Evolutionary conservation across 768 basidiomycete genomes (phyloP).

Genomic region (Dentipellis fragilis): DNA sequence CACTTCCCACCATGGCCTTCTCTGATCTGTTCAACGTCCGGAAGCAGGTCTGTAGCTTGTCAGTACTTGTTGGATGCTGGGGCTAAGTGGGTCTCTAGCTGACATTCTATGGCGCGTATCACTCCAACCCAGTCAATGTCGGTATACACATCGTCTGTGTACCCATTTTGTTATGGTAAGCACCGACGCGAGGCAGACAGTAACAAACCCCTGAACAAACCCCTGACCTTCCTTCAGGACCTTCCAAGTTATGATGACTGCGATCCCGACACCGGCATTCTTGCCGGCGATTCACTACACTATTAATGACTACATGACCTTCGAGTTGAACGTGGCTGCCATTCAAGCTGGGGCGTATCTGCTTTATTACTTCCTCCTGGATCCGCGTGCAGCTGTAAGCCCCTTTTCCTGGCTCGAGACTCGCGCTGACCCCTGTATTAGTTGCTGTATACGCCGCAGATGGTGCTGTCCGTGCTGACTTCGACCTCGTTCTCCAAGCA

Average conservation of each 20-base stretch:
- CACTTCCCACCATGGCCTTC: slow-evolving; percentile 20
- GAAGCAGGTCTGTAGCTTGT: slow-evolving; percentile 42
- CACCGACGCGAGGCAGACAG: neutral
- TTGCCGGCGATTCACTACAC: slow-evolving; percentile 42
- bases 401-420: neutral
- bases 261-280: slow-evolving; percentile 19
- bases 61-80: slow-evolving; percentile 2
- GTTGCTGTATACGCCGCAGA: slow-evolving; percentile 75
- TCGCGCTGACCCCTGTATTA: slow-evolving; percentile 21
- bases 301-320: slow-evolving; percentile 52
- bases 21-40: slow-evolving; percentile 50
- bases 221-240: slow-evolving; percentile 37
- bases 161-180: slow-evolving; percentile 73
- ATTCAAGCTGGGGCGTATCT: slow-evolving; percentile 50
- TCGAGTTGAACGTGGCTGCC: slow-evolving; percentile 62
- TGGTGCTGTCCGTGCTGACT: slow-evolving; percentile 50
- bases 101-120: slow-evolving; percentile 90
- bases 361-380: slow-evolving; percentile 71
- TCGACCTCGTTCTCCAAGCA: slow-evolving; percentile 58
- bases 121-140: slow-evolving; percentile 74
- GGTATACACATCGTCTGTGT: slow-evolving; percentile 81
- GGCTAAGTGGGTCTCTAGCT: slow-evolving; percentile 37
- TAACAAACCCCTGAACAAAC: no score
- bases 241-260: slow-evolving; percentile 40
- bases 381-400: slow-evolving; percentile 79